Percentiles rank a stretch among this genome's conserved stretches.
phyloP scores from a whole-genome alignment of 257 asterid species.

The Euphrasia confusa region DNA sequence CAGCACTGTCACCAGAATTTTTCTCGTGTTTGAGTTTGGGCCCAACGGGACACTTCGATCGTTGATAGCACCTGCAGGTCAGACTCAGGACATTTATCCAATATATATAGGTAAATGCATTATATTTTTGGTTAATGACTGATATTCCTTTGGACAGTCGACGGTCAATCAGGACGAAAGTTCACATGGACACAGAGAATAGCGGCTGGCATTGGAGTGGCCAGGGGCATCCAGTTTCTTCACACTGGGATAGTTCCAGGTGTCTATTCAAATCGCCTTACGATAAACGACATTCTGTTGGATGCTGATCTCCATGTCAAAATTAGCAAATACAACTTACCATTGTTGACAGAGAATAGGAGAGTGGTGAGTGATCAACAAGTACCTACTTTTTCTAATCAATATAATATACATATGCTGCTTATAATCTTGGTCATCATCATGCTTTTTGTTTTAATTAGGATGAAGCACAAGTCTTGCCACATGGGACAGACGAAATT shows the following conservation, averaged over 20 bases:
- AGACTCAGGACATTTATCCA: background rate
- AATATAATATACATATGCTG: too few species aligned
- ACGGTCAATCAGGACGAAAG: constrained; percentile 35
- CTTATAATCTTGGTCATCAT: background rate
- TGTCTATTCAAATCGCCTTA: constrained; percentile 51
- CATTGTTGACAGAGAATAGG: constrained; percentile 45
- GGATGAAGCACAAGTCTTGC: constrained; percentile 32
- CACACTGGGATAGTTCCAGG: constrained; percentile 82
- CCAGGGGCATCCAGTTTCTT: constrained; percentile 72
- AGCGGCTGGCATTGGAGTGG: constrained; percentile 65
- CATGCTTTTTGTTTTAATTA: constrained; percentile 17
- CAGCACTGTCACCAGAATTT: constrained; percentile 40
- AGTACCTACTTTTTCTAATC: background rate
- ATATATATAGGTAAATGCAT: too few species aligned
- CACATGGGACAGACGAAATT: constrained; percentile 47
- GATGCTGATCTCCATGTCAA: constrained; percentile 64
- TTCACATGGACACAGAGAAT: constrained; percentile 68
- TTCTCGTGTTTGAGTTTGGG: constrained; percentile 58
- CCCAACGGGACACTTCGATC: constrained; percentile 59
- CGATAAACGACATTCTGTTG: constrained; percentile 63
- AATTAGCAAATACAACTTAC: constrained; percentile 66
- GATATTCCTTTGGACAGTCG: constrained; percentile 28
- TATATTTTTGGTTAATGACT: background rate
- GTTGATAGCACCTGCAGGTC: constrained; percentile 48
- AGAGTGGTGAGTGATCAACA: constrained; percentile 36